phyloP scores from a whole-genome alignment of 2,329 filamentous ascomycete species.

The Graphiopsis chlorocephala region DNA sequence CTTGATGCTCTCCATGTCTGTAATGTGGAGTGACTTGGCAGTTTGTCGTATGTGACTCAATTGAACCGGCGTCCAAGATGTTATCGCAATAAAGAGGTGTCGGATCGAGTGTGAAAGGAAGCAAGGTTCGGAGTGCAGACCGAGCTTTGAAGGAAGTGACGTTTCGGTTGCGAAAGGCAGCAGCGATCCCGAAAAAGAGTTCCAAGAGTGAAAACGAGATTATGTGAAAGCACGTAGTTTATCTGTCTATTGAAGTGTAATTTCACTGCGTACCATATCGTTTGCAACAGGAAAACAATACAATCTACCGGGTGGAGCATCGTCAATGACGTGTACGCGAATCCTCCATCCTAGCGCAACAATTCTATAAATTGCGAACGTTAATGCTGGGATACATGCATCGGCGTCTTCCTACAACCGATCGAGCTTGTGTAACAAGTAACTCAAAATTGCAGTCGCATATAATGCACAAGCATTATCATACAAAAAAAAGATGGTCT shows the following conservation, averaged over 20 bases:
- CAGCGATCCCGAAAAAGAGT: neutral
- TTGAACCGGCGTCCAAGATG: neutral
- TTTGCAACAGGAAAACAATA: neutral
- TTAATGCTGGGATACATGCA: neutral
- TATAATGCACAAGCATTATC: neutral
- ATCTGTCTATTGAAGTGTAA: neutral
- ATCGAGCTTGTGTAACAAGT: neutral
- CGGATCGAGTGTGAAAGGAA: neutral
- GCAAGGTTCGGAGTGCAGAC: neutral
- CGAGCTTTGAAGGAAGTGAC: neutral
- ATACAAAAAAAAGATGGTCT: neutral
- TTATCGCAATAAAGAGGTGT: neutral
- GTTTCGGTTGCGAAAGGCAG: neutral
- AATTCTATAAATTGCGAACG: neutral
- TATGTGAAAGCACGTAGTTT: neutral
- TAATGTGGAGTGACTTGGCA: neutral
- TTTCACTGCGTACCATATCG: neutral
- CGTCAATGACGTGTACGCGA: constrained; percentile 6
- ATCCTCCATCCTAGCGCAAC: neutral
- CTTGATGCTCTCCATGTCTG: constrained; percentile 63
- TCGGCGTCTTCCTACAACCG: neutral
- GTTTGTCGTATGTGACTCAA: neutral
- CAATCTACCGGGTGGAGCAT: neutral
- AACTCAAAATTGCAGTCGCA: neutral
- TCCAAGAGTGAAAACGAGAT: neutral